Base-by-base conservation (phyloP, 306 rosid genomes). In the Echinosophora koreensis region DNA sequence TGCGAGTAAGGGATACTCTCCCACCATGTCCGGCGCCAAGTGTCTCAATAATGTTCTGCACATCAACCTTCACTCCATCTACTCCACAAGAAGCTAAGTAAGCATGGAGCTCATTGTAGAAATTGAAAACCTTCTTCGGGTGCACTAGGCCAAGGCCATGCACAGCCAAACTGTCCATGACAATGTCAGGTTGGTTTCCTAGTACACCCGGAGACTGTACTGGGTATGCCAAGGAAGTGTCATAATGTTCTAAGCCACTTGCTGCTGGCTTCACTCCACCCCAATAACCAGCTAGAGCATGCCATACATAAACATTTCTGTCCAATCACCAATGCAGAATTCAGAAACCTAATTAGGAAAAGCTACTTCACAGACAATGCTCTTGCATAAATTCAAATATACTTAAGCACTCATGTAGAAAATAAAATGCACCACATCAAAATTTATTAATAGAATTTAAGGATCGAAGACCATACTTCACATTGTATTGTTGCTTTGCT, bases 11-110 rank as follows among this genome's bases (percentile, higher is more conserved):
- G 2, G 91, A 85, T 47, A 96, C 99, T 77, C 99, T 78, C 37
- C 99, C 99, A 22, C 99, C 99, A 32, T 90, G 90, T 44, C 99
- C 99, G 44, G 91, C 84, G 41, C 99, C 99, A 30, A 92, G 93
- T 46, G 99, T 96, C 87, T 92, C 99, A 6, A 96, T 91, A 46
- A 96, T 92, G 90, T 89, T 92, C 64, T 96, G 99, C 68, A 96
- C 99, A 54, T 96, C 99, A 71, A 96, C 99, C 87, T 96, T 96
- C 34, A 96, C 99, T 1, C 99, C 99, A 69, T 96, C 99, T 15
- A 91, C 92, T 74, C 99, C 99, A 77, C 98, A 89, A 8, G 99
- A 89, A 55, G 97, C 97, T 77, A 96, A 70, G 86, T 96, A 96
- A 22, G 96, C 86, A 74, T 96, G 98, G 58, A 96, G 99, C 80